These are phyloP conservation scores for Gossypium aridum DNA, from an alignment of 441 rosid genomes.

Conservation along the genomic window DNA sequence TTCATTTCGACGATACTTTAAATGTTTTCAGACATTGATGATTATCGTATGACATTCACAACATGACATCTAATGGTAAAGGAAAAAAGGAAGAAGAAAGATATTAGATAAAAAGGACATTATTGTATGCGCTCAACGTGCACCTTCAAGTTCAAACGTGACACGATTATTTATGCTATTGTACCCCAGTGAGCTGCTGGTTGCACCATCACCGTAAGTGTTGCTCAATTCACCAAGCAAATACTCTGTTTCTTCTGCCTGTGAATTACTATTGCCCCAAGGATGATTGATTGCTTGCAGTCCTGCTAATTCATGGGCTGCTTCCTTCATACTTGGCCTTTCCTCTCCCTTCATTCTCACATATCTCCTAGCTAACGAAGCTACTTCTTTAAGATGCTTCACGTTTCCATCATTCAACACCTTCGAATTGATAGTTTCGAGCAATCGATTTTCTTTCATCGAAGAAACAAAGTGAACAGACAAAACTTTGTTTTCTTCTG, in stretches of 20 bases:
- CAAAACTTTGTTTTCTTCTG: slow-evolving; percentile 10
- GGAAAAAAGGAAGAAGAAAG: too few relatives aligned
- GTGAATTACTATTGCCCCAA: neutral
- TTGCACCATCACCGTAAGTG: neutral
- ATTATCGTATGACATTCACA: neutral
- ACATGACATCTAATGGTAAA: neutral
- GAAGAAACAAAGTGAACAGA: slow-evolving; percentile 21
- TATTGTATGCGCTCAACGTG: neutral
- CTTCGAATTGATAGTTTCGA: slow-evolving; percentile 17
- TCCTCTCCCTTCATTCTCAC: slow-evolving; percentile 26
- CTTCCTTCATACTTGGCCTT: slow-evolving; percentile 37
- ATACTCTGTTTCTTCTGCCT: neutral
- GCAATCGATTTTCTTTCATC: slow-evolving; percentile 22
- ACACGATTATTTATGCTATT: neutral
- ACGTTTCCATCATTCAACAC: slow-evolving; percentile 12
- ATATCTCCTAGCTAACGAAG: slow-evolving; percentile 27
- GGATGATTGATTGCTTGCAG: neutral
- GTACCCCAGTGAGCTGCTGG: neutral
- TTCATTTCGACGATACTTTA: neutral
- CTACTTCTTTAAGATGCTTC: slow-evolving; percentile 28
- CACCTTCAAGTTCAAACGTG: neutral
- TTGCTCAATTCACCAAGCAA: neutral
- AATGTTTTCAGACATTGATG: neutral
- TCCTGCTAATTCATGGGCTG: slow-evolving; percentile 23
- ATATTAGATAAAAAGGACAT: too few relatives aligned